Evolutionary conservation across 768 basidiomycete genomes (phyloP).

Genomic region (Dentipellis sp.): DNA sequence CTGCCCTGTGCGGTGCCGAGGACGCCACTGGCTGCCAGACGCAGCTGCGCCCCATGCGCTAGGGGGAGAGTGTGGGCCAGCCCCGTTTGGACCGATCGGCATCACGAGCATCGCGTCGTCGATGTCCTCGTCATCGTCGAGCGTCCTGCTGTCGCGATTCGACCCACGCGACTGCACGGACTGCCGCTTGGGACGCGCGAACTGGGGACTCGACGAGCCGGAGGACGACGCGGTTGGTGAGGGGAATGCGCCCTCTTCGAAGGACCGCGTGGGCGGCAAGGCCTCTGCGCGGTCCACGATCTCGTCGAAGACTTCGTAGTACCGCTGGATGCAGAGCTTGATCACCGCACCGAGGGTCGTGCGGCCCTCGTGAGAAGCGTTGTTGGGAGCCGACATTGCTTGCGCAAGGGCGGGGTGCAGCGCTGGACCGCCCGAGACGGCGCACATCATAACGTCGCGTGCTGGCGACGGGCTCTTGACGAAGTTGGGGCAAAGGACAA

Average conservation of each 20-base stretch:
- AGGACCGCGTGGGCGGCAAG: slow-evolving; percentile 19
- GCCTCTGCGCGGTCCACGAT: slow-evolving; percentile 64
- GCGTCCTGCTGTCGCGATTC: slow-evolving; percentile 20
- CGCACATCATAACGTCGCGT: slow-evolving; percentile 68
- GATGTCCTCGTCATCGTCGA: slow-evolving; percentile 62
- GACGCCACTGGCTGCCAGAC: slow-evolving; percentile 22
- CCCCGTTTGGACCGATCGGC: slow-evolving; percentile 43
- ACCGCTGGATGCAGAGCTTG: slow-evolving; percentile 71
- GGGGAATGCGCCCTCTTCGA: slow-evolving; percentile 6
- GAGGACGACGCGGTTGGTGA: slow-evolving; percentile 3
- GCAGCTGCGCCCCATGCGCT: slow-evolving; percentile 26
- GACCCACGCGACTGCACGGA: slow-evolving; percentile 10
- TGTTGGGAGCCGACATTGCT: slow-evolving; percentile 15
- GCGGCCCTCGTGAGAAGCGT: slow-evolving; percentile 30
- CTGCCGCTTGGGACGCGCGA: slow-evolving; percentile 7
- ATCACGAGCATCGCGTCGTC: slow-evolving; percentile 71
- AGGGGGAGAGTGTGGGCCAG: slow-evolving; percentile 20
- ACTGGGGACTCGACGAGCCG: slow-evolving; percentile 3
- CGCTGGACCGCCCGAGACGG: slow-evolving; percentile 42
- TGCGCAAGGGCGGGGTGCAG: slow-evolving; percentile 22
- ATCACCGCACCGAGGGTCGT: slow-evolving; percentile 66
- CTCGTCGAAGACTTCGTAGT: slow-evolving; percentile 84
- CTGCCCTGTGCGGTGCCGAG: slow-evolving; percentile 32
- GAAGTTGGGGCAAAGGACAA: slow-evolving; percentile 76
- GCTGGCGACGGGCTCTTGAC: slow-evolving; percentile 59